Evolutionary conservation across 169 alveolate species (phyloP), one percentile per base, ranked within the genome.

Genomic region (Hepatocystis sp.): DNA sequence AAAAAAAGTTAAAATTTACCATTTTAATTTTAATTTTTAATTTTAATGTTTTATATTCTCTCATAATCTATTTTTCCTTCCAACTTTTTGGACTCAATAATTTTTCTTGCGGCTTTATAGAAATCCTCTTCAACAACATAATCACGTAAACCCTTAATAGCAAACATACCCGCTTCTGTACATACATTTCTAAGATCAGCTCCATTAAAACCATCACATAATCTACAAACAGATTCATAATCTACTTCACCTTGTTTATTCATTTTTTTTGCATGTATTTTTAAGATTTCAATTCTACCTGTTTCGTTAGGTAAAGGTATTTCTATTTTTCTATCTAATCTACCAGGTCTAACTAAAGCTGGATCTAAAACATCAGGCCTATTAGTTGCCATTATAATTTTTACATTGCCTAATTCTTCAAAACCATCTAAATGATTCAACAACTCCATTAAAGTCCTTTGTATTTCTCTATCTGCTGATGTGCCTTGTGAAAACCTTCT

Each of bases 331-430:
- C 99, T 95, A 93, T 98, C 99, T 32, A 98, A 92, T 89, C 99
- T 92, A 25, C 99, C 99, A 15, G 99, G 99, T 86, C 99, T 96
- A 85, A 99, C 78, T 19, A 99, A 93, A 1, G 99, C 99, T 19
- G 99, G 99, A 91, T 99, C 99, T 56, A 99, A 93, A 1, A 98
- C 99, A 93, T 99, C 99, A 44, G 99, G 99, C 81, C 99, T 94
- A 78, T 98, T 98, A 11, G 99, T 98, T 51, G 99, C 99, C 99
- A 99, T 99, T 78, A 99, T 98, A 76, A 98, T 97, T 95, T 99
- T 99, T 42, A 99, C 99, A 32, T 96, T 96, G n/a, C 99, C 99
- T 56, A 97, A 91, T 44, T 98, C 99, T 86, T 98, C 99, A 91
- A 99, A 99, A 17, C 99, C 99, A 92, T 99, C 99, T 63, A 98